A percentile compares a stretch with the other conserved stretches of the same genome.
These are phyloP conservation scores for Coemansia biformis DNA, from an alignment of 192 early-diverging fungal species.

Conservation along the genomic window DNA sequence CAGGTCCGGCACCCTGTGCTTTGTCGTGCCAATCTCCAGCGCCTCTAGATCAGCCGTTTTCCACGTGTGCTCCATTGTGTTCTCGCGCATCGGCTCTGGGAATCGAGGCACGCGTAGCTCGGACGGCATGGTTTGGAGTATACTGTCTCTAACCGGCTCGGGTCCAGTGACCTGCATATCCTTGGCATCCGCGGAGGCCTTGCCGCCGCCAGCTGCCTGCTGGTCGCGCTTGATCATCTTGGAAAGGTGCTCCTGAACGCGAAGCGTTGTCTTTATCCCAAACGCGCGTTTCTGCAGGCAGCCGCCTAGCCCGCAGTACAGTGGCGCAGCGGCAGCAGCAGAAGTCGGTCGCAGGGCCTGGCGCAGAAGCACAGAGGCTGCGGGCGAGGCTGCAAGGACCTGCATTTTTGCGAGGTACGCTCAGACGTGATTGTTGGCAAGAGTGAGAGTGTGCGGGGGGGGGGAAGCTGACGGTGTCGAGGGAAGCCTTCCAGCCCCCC, in stretches of 20 bases:
- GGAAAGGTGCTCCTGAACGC: conserved; percentile 39
- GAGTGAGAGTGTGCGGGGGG: background rate
- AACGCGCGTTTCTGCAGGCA: conserved; percentile 27
- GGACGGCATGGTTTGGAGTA: conserved; percentile 32
- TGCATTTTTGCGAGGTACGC: conserved; percentile 1
- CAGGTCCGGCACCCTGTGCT: conserved; percentile 58
- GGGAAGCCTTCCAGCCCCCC: no score
- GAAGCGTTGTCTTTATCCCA: conserved; percentile 47
- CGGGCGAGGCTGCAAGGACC: background rate
- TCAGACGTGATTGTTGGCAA: background rate
- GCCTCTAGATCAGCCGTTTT: conserved; percentile 56
- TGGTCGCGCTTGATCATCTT: conserved; percentile 24
- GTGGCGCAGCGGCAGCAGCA: no score
- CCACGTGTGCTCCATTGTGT: conserved; percentile 54
- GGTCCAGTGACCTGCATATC: conserved; percentile 26
- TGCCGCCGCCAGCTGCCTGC: background rate
- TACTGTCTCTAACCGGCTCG: conserved; percentile 17
- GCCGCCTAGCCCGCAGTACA: no score
- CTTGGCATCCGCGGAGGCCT: background rate
- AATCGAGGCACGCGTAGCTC: conserved; percentile 36
- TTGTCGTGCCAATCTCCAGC: conserved; percentile 55
- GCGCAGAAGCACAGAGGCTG: background rate
- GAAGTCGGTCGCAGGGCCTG: no score
- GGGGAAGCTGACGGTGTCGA: no score
- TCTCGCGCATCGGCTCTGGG: conserved; percentile 58